phyloP scores from a whole-genome alignment of 768 basidiomycete species.

The Agaricus blazei region DNA sequence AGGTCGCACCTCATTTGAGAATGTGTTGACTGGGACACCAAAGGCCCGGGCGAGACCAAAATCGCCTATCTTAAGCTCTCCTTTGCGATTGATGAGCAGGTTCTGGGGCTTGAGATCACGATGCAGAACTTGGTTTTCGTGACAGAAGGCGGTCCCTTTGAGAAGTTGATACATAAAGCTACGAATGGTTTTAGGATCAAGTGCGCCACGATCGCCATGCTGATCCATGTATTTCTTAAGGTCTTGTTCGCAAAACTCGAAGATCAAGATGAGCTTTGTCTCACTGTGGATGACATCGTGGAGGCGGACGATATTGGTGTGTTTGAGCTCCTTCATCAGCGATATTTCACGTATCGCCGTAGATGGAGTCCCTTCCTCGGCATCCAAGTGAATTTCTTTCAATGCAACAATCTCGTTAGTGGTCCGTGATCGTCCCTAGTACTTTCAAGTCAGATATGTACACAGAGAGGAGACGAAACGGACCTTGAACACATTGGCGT shows the following conservation, averaged over 20 bases:
- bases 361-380: slow-evolving; percentile 97
- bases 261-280: slow-evolving; percentile 95
- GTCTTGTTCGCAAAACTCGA: slow-evolving; percentile 98
- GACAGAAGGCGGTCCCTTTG: slow-evolving; percentile 96
- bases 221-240: slow-evolving; percentile 99
- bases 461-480: slow-evolving; percentile 4
- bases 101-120: slow-evolving; percentile 99
- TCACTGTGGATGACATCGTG: slow-evolving; percentile 99
- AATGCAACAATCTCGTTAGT: slow-evolving; percentile 99
- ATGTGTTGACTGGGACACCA: slow-evolving; percentile 98
- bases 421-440: slow-evolving; percentile 86
- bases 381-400: slow-evolving; percentile 99
- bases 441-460: background rate
- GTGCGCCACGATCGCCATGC: slow-evolving; percentile 91
- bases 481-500: slow-evolving; percentile 97
- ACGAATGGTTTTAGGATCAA: slow-evolving; percentile 85
- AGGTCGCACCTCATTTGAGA: slow-evolving; percentile 80
- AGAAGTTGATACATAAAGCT: slow-evolving; percentile 98
- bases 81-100: slow-evolving; percentile 93
- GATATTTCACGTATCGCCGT: slow-evolving; percentile 99
- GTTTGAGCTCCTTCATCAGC: slow-evolving; percentile 98
- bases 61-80: slow-evolving; percentile 95
- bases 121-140: slow-evolving; percentile 97
- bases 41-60: slow-evolving; percentile 97
- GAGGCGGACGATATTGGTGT: slow-evolving; percentile 96